Evolutionary conservation across 1,139 yeast genomes (phyloP).

Genomic region (Geotrichum australiense): DNA sequence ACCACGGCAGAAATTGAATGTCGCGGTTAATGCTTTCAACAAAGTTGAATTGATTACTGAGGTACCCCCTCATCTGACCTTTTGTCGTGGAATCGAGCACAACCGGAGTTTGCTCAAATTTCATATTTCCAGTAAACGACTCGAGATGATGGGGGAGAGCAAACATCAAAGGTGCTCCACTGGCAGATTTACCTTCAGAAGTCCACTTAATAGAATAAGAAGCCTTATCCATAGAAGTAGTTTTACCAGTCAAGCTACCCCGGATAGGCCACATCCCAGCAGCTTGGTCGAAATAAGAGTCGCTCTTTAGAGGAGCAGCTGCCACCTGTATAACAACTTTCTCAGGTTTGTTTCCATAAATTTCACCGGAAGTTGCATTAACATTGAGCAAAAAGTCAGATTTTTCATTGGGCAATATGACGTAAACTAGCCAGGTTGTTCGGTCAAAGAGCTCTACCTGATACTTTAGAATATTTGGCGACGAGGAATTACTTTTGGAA

Average conservation of each 20-base stretch:
- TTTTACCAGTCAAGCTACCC: slow-evolving; percentile 38
- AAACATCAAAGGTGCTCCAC: slow-evolving; percentile 50
- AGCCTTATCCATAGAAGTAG: slow-evolving; percentile 26
- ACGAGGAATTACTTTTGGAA: slow-evolving; percentile 23
- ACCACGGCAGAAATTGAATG: slow-evolving; percentile 59
- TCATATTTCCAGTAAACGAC: slow-evolving; percentile 48
- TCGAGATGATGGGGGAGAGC: slow-evolving; percentile 68
- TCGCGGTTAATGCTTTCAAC: slow-evolving; percentile 45
- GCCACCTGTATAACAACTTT: slow-evolving; percentile 55
- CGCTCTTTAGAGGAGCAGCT: slow-evolving; percentile 43
- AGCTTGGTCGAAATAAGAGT: slow-evolving; percentile 43
- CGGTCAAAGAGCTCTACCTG: slow-evolving; percentile 46
- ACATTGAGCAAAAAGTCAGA: slow-evolving; percentile 36
- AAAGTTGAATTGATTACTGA: slow-evolving; percentile 46
- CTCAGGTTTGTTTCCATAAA: slow-evolving; percentile 39
- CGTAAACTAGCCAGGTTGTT: slow-evolving; percentile 55
- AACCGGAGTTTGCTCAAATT: slow-evolving; percentile 62
- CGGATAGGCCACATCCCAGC: slow-evolving; percentile 53
- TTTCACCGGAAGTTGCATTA: slow-evolving; percentile 36
- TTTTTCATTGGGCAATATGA: slow-evolving; percentile 42
- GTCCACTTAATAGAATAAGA: slow-evolving; percentile 48
- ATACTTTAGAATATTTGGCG: slow-evolving; percentile 44
- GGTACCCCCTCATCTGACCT: slow-evolving; percentile 58
- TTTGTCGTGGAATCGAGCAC: slow-evolving; percentile 54
- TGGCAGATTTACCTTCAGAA: slow-evolving; percentile 47